phyloP scores from a whole-genome alignment of 257 asterid genomes.

The Nemophila menziesii region DNA sequence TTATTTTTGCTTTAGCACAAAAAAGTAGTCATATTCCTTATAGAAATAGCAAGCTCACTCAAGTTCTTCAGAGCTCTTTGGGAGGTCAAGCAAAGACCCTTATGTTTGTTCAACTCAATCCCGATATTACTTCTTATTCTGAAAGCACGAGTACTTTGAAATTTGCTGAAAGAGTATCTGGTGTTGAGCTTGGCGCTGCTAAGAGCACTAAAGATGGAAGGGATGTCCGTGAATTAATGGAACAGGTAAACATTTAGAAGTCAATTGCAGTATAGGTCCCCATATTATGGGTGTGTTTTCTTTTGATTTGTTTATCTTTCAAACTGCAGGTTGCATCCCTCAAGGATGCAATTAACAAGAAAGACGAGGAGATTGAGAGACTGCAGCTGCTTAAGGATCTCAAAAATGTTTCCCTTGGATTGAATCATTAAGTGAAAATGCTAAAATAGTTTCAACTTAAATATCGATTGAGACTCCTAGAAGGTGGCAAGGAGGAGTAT shows the following conservation, averaged over 20 bases:
- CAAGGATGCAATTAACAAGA: constrained; percentile 72
- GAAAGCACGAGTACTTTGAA: constrained; percentile 70
- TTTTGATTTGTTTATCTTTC: not conserved
- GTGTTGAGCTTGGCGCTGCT: constrained; percentile 97
- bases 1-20: constrained; percentile 79
- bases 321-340: constrained; percentile 61
- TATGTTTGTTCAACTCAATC: constrained; percentile 95
- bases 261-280: too few species aligned
- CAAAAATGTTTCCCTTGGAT: constrained; percentile 18
- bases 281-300: too few species aligned
- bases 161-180: constrained; percentile 93
- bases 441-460: constrained; percentile 16
- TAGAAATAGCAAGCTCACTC: constrained; percentile 96
- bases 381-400: constrained; percentile 43
- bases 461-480: constrained; percentile 16
- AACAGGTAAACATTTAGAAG: constrained; percentile 45
- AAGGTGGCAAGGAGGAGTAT: constrained; percentile 23
- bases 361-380: constrained; percentile 72
- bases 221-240: constrained; percentile 81
- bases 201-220: constrained; percentile 75
- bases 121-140: constrained; percentile 49
- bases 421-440: not conserved
- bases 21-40: constrained; percentile 81
- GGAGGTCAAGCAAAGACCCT: constrained; percentile 98
- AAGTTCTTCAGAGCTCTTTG: constrained; percentile 89